Evolutionary conservation across 108 stramenopile species (phyloP), one percentile per base, ranked within the genome.

Genomic region (Schizochytrium sp.): DNA sequence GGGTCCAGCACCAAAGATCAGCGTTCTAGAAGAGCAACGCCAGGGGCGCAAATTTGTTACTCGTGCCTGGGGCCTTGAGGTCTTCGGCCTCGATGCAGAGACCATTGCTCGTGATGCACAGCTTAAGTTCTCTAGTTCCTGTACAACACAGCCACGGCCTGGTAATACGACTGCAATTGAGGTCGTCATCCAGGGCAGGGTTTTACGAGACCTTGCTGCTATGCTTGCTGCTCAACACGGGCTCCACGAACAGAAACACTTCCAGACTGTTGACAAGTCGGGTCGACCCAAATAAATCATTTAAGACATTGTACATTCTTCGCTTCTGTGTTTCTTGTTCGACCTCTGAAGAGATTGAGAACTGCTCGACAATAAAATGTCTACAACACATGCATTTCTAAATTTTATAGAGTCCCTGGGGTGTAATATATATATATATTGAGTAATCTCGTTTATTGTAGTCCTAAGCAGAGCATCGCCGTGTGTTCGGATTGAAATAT

Each of bases 171-270:
- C 12, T 15, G 64, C 64, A 38, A 69, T 69, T 13, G 64, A 69
- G 64, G 64, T 69, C 64, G 64, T 69, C 64, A 69, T 69, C 15
- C 64, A 69, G 15, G 64, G 64, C 15, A 38, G 64, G 10, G 64
- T 69, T 15, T 69, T 44, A 44, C 64, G 64, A 38, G 64, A 69
- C 28, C 64, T 69, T 15, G 64, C 64, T 7, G 64, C 64, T 15
- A 69, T 69, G 64, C 64, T 69, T 7, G 12, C 64, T 69, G 64
- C 64, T 8, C 64, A 69, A 44, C 64, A 69, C 64, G 64, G 64
- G 42, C 64, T 69, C 19, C 64, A 69, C 64, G 64, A 69, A 44
- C 64, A 69, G 42, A 69, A 69, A 69, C 64, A 69, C 64, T 69
- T 69, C 44, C 64, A 69, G 28, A 69, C 28, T 8, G 64, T 69